Base-by-base conservation (phyloP, 305 asterid genomes). In the Fraxinus ornus region DNA sequence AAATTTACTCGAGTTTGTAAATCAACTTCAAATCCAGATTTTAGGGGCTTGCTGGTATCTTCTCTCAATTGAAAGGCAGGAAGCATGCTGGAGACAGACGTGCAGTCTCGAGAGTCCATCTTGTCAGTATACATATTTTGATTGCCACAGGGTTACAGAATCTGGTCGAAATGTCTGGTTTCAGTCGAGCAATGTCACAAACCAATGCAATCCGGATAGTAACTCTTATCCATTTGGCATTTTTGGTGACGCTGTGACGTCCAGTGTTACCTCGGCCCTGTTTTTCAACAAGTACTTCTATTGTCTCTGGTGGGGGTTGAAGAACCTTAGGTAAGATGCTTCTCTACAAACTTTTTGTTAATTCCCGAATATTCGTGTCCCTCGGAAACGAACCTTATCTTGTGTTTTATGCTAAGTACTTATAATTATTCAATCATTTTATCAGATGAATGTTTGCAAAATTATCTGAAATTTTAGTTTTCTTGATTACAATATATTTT, bases 231-330 rank as follows among this genome's bases (percentile, higher is more conserved):
- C 98, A 2, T 96, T 96, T 52, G 99, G 99, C n/a, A 96, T 96
- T 39, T 96, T 92, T 9, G 91, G 92, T 6, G 99, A 96, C 77
- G 94, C 99, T 1, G 89, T 94, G 21, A 89, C 94, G 6, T 52
- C 86, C 10, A 83, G 83, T 26, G 98, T 94, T 74, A 90, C 98
- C 1, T 87, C 95, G 5, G 93, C 91, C 1, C 75, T 62, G 60
- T 95, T 93, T 87, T 92, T 95, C 87, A 90, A 90, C 82, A 95
- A 94, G 92, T 95, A 93, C 88, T 93, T 95, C 87, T 95, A 94
- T 84, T 95, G 98, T 81, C 91, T 95, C 4, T 94, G 99, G 98
- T 95, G 98, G 97, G 98, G 97, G n/a, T 84, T 94, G 88, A 94
- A 90, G 91, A 95, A 94, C 83, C 93, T 95, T 35, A 95, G 98